A percentile compares a stretch with the other conserved stretches of the same genome.
phyloP scores from a whole-genome alignment of 169 alveolate species.

The Eimeria sp. region DNA sequence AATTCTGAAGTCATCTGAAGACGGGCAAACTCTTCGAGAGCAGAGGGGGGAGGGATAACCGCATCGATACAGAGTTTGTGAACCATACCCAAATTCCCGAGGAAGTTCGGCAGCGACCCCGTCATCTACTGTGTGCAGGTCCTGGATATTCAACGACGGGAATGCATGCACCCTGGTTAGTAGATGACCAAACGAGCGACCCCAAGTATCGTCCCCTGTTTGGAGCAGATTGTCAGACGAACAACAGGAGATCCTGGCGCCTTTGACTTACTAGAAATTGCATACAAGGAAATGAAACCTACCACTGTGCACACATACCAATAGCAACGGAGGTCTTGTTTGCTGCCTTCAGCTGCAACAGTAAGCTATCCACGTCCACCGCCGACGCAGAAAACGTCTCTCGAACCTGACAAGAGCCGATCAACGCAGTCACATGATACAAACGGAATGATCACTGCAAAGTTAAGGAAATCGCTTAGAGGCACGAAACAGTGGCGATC shows the following conservation, averaged over 20 bases:
- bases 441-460: background rate
- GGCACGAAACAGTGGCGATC: too few relatives aligned
- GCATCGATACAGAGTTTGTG: background rate
- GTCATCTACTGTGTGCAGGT: constrained; percentile 89
- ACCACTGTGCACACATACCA: constrained; percentile 42
- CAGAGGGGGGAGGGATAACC: background rate
- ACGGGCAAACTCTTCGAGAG: background rate
- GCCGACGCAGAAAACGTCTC: constrained; percentile 86
- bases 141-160: constrained; percentile 89
- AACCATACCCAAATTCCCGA: constrained; percentile 45
- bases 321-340: constrained; percentile 85
- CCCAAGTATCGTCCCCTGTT: constrained; percentile 92
- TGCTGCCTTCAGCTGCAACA: constrained; percentile 81
- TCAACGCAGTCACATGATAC: background rate
- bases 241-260: background rate
- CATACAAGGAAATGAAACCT: background rate
- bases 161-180: constrained; percentile 85
- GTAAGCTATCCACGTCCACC: constrained; percentile 89
- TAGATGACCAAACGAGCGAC: constrained; percentile 84
- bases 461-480: background rate
- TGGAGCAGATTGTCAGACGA: background rate
- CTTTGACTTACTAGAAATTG: background rate
- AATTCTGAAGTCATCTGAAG: background rate
- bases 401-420: constrained; percentile 72
- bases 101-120: constrained; percentile 83